Evolutionary conservation across 306 rosid species (phyloP).

Genomic region (Casuarina cunninghamiana): DNA sequence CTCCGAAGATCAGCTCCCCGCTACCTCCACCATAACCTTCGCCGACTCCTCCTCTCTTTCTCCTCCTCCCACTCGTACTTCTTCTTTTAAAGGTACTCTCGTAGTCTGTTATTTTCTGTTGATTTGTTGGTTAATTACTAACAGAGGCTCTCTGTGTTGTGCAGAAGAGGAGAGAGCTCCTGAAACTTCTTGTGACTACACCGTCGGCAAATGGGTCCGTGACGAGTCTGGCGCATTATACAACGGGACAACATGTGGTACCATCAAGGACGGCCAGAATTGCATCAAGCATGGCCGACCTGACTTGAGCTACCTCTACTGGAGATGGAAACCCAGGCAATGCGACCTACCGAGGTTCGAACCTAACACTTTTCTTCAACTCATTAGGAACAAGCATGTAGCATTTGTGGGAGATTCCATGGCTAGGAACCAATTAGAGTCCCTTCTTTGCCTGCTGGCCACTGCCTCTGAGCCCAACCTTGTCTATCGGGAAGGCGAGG

Average conservation of each 20-base stretch:
- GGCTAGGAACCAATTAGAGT: slow-evolving; percentile 96
- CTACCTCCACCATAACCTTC: slow-evolving; percentile 27
- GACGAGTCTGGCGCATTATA: slow-evolving; percentile 68
- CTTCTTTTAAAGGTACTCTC: slow-evolving; percentile 35
- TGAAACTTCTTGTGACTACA: slow-evolving; percentile 63
- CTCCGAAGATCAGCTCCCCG: slow-evolving; percentile 39
- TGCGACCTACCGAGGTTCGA: slow-evolving; percentile 79
- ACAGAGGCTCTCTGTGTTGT: slow-evolving; percentile 10
- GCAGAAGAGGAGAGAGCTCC: slow-evolving; percentile 47
- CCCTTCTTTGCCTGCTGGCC: slow-evolving; percentile 83
- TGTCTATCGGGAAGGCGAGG: slow-evolving; percentile 50
- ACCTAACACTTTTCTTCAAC: slow-evolving; percentile 57
- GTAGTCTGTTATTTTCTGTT: background rate
- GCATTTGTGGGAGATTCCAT: slow-evolving; percentile 93
- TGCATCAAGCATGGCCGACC: slow-evolving; percentile 76
- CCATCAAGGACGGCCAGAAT: slow-evolving; percentile 78
- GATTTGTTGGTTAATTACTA: slow-evolving; percentile 12
- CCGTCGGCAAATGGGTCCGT: slow-evolving; percentile 67
- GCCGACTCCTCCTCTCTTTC: slow-evolving; percentile 23
- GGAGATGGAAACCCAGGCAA: slow-evolving; percentile 82
- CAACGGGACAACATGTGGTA: slow-evolving; percentile 75
- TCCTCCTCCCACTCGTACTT: slow-evolving; percentile 22
- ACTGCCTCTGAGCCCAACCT: slow-evolving; percentile 58
- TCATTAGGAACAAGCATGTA: slow-evolving; percentile 58
- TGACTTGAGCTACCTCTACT: slow-evolving; percentile 62